Percentiles rank a stretch among this genome's conserved stretches.
Evolutionary conservation across 306 rosid species (phyloP).

Genomic region (Gastrolobium bilobum): DNA sequence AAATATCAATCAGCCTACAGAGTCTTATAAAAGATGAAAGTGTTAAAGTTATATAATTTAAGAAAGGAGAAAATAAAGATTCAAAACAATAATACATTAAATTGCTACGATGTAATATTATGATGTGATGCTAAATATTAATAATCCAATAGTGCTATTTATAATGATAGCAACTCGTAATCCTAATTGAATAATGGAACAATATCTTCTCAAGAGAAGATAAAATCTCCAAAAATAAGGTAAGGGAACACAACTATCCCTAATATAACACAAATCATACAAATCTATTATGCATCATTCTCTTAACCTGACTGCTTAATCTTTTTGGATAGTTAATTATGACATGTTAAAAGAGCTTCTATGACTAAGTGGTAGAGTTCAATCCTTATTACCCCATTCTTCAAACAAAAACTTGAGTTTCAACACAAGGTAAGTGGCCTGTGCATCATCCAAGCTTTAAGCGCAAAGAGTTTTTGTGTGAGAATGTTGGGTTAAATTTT

Average conservation of each 20-base stretch:
- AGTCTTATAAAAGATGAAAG: background rate
- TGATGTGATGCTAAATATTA: conserved; percentile 11
- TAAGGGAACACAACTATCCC: background rate
- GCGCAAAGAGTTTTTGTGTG: too few relatives aligned
- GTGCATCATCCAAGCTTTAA: too few relatives aligned
- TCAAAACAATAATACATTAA: background rate
- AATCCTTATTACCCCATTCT: too few relatives aligned
- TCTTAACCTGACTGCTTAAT: background rate
- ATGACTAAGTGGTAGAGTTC: too few relatives aligned
- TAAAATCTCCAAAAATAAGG: too few relatives aligned
- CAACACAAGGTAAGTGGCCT: too few relatives aligned
- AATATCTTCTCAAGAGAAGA: background rate
- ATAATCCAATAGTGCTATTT: background rate
- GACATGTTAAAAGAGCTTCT: too few relatives aligned
- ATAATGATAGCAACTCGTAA: background rate
- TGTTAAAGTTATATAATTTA: conserved; percentile 13
- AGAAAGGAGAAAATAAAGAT: conserved; percentile 9
- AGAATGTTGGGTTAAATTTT: too few relatives aligned
- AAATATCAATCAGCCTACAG: conserved; percentile 36
- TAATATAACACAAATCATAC: background rate
- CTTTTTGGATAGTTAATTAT: too few relatives aligned
- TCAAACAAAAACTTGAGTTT: too few relatives aligned
- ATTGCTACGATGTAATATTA: background rate
- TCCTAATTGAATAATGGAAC: conserved; percentile 1
- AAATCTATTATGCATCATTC: conserved; percentile 3